Conservation (phyloP, 352 stramenopile species). For the Globisporangium apiculatum region DNA sequence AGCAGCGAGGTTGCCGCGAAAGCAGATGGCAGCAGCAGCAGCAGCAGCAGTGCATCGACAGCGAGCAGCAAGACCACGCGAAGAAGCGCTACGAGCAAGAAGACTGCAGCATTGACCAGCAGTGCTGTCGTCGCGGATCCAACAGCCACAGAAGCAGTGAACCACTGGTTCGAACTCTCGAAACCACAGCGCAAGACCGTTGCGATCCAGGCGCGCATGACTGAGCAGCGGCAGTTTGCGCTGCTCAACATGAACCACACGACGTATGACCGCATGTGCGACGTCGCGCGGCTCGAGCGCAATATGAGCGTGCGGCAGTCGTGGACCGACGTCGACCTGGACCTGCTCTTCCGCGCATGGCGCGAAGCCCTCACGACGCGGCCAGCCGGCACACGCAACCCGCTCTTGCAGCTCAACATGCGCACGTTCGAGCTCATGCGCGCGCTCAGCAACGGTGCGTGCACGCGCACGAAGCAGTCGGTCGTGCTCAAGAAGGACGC, state of each 20-base stretch:
- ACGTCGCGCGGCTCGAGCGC: slow-evolving; percentile 6
- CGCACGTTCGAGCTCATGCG: slow-evolving; percentile 9
- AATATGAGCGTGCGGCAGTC: slow-evolving; percentile 9
- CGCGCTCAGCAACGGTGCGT: background rate
- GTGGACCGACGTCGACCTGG: slow-evolving; percentile 8
- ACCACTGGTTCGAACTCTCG: slow-evolving; percentile 11
- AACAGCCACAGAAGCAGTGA: background rate
- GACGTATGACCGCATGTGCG: slow-evolving; percentile 9
- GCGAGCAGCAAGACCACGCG: background rate
- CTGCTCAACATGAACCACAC: slow-evolving; percentile 5
- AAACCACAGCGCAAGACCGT: slow-evolving; percentile 5
- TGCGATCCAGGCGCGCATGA: background rate
- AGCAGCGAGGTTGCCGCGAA: background rate
- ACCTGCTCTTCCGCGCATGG: slow-evolving; percentile 9
- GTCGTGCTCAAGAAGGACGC: slow-evolving; percentile 11
- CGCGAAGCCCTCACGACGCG: slow-evolving; percentile 6
- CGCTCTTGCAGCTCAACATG: slow-evolving; percentile 9
- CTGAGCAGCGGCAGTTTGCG: slow-evolving; percentile 10
- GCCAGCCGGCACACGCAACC: background rate
- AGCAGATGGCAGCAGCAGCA: background rate
- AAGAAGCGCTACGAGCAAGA: no score
- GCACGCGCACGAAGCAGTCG: slow-evolving; percentile 10
- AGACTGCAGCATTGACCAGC: background rate
- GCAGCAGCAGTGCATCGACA: background rate
- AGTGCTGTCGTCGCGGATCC: background rate